Evolutionary conservation across 345 rosid genomes (phyloP).

Genomic region (Hibiscus trionum): DNA sequence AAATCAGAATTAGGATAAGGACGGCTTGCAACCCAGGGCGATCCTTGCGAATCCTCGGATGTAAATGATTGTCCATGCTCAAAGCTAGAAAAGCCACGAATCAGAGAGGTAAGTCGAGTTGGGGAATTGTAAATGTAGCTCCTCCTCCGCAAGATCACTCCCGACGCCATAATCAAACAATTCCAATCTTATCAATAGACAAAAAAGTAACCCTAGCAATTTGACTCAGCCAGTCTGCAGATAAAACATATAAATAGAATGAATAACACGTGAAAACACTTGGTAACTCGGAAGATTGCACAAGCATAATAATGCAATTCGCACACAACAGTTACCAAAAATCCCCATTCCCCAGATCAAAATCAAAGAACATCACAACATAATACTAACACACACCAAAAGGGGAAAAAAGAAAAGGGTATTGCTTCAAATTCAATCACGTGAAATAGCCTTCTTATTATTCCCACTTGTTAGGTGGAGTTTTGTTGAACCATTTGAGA

Average conservation of each 20-base stretch:
- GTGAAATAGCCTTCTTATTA: background rate
- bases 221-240: constrained; percentile 18
- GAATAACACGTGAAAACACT: constrained; percentile 3
- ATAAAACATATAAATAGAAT: background rate
- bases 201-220: constrained; percentile 17
- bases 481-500: background rate
- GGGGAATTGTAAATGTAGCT: constrained; percentile 28
- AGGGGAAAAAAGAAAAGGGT: background rate
- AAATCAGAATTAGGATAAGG: constrained; percentile 18
- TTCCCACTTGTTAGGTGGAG: background rate
- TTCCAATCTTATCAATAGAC: constrained; percentile 5
- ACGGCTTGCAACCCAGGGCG: constrained; percentile 17
- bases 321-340: background rate
- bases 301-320: background rate
- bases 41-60: constrained; percentile 14
- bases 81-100: constrained; percentile 32
- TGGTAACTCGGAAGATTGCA: background rate
- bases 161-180: constrained; percentile 50
- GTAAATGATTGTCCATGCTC: constrained; percentile 25
- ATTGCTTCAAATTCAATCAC: background rate
- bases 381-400: background rate
- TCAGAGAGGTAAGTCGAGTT: constrained; percentile 27
- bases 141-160: constrained; percentile 52
- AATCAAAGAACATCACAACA: background rate
- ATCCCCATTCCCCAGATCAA: background rate